phyloP scores from a whole-genome alignment of 805 yeast genomes.

The Kodamaea jinghongensis region DNA sequence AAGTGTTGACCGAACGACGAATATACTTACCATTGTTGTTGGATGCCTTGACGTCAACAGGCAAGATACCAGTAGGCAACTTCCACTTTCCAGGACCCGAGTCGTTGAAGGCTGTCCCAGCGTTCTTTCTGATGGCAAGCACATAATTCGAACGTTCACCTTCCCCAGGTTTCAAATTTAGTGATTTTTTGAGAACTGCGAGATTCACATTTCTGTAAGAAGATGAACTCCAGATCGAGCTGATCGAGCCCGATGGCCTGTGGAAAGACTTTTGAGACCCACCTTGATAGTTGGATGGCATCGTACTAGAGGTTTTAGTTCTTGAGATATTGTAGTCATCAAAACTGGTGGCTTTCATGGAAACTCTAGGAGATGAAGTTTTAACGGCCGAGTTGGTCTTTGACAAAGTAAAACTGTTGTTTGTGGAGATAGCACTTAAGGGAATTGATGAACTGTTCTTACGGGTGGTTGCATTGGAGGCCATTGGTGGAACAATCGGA shows the following conservation, averaged over 20 bases:
- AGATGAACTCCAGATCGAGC: conserved; percentile 32
- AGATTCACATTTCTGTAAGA: conserved; percentile 37
- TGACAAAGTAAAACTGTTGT: conserved; percentile 4
- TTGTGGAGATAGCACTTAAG: conserved; percentile 6
- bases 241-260: conserved; percentile 29
- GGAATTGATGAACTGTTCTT: conserved; percentile 6
- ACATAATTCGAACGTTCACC: conserved; percentile 55
- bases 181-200: conserved; percentile 34
- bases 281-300: conserved; percentile 4
- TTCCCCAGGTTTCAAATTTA: conserved; percentile 43
- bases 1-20: conserved; percentile 21
- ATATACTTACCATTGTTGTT: conserved; percentile 23
- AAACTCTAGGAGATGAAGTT: conserved; percentile 6
- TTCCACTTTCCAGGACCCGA: conserved; percentile 47
- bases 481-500: conserved; percentile 6
- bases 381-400: conserved; percentile 2
- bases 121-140: conserved; percentile 37
- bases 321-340: conserved; percentile 10
- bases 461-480: conserved; percentile 1
- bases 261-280: conserved; percentile 14
- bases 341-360: conserved; percentile 2
- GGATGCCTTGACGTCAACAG: conserved; percentile 28
- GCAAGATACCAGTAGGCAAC: conserved; percentile 54
- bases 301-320: conserved; percentile 8
- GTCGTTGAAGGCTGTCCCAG: conserved; percentile 50